Evolutionary conservation across 2,329 filamentous ascomycete genomes (phyloP).

Genomic region (Neophaeococcomyces aloes): DNA sequence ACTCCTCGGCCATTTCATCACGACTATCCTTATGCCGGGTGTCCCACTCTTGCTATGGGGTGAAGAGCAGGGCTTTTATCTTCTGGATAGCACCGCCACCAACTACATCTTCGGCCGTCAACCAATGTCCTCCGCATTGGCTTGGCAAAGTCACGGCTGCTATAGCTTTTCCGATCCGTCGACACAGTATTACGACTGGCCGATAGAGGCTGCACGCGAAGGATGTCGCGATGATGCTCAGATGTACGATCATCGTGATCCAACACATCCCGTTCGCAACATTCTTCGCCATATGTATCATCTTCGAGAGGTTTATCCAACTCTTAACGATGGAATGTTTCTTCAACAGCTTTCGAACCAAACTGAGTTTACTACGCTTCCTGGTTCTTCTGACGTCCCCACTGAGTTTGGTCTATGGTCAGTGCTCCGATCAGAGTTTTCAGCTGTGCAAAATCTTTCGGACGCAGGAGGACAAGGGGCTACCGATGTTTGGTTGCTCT

Average conservation of each 20-base stretch:
- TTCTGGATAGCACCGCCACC: conserved; percentile 52
- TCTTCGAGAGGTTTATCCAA: conserved; percentile 46
- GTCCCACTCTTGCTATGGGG: conserved; percentile 53
- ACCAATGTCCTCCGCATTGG: conserved; percentile 50
- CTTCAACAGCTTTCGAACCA: conserved; percentile 48
- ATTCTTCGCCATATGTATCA: conserved; percentile 53
- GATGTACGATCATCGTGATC: conserved; percentile 52
- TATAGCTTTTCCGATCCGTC: conserved; percentile 41
- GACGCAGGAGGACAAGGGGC: conserved; percentile 30
- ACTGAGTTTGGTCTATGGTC: conserved; percentile 54
- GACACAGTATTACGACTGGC: conserved; percentile 49
- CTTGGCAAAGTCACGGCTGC: conserved; percentile 57
- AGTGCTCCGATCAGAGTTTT: conserved; percentile 42
- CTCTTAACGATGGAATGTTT: conserved; percentile 50
- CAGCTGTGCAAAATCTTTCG: conserved; percentile 42
- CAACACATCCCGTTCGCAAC: conserved; percentile 50
- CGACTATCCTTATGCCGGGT: conserved; percentile 49
- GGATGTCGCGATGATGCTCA: conserved; percentile 41
- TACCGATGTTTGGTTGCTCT: conserved; percentile 37
- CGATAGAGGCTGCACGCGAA: conserved; percentile 41
- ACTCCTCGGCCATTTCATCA: conserved; percentile 48
- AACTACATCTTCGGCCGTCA: conserved; percentile 58
- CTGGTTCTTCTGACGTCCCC: conserved; percentile 42
- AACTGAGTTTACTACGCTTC: conserved; percentile 41
- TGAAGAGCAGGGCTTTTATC: conserved; percentile 56